Conservation (phyloP, 2,329 filamentous ascomycete genomes). For the Aphanoascus verrucosus region DNA sequence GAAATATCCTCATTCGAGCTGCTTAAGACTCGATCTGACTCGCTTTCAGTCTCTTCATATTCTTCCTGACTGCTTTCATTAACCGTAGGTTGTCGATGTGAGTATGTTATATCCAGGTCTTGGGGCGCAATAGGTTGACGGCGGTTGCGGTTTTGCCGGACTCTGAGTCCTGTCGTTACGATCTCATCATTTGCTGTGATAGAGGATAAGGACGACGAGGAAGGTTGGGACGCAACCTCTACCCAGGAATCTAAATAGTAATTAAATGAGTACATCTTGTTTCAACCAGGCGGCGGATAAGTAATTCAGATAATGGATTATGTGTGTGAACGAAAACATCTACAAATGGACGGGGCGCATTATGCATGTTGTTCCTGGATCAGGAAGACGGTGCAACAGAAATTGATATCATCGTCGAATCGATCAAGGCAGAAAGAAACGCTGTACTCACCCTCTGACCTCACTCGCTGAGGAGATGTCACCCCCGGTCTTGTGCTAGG, state of each 20-base stretch:
- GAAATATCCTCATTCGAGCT: conserved; percentile 52
- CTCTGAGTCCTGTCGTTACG: conserved; percentile 73
- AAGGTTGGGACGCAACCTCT: conserved; percentile 83
- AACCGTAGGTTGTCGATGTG: conserved; percentile 36
- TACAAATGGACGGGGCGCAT: neutral
- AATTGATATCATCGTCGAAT: neutral
- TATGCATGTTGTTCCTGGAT: neutral
- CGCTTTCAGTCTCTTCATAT: conserved; percentile 86
- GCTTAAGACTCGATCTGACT: conserved; percentile 62
- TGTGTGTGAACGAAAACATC: neutral
- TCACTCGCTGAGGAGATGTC: conserved; percentile 27
- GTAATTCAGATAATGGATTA: neutral
- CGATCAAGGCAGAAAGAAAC: neutral
- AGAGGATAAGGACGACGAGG: conserved; percentile 82
- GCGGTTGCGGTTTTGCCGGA: conserved; percentile 57
- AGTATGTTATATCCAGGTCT: conserved; percentile 33
- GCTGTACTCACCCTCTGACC: conserved; percentile 35
- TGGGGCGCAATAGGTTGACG: conserved; percentile 35
- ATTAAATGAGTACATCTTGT: conserved; percentile 35
- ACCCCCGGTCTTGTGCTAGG: conserved; percentile 26
- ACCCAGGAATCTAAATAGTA: conserved; percentile 79
- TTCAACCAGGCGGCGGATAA: neutral
- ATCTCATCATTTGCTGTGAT: conserved; percentile 66
- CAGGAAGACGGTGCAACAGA: neutral
- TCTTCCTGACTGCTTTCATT: conserved; percentile 76